Evolutionary conservation across 495 filamentous ascomycete genomes (phyloP).

Genomic region (Penicillium salamii): DNA sequence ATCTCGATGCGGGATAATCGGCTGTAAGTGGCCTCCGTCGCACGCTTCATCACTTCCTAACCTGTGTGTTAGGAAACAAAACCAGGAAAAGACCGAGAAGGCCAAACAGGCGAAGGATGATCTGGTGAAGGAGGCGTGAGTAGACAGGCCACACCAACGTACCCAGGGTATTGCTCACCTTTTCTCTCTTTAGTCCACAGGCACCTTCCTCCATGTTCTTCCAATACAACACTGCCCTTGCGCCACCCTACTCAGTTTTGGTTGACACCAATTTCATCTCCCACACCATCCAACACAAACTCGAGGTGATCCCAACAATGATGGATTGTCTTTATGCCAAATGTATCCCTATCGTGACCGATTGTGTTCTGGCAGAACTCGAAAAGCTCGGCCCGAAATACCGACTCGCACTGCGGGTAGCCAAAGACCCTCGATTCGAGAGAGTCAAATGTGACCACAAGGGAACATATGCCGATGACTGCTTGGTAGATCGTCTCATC

Average conservation of each 20-base stretch:
- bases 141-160: too few species aligned
- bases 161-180: too few species aligned
- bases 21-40: constrained; percentile 13
- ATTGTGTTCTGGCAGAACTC: constrained; percentile 65
- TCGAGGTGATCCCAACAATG: constrained; percentile 80
- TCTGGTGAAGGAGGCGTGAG: constrained; percentile 35
- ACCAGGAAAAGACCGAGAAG: constrained; percentile 54
- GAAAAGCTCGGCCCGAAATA: constrained; percentile 92
- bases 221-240: constrained; percentile 85
- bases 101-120: constrained; percentile 33
- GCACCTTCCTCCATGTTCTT: constrained; percentile 90
- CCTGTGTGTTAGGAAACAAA: constrained; percentile 54
- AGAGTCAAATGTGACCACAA: constrained; percentile 82
- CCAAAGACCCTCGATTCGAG: constrained; percentile 89
- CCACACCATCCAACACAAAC: constrained; percentile 85
- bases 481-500: constrained; percentile 80
- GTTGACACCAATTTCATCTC: constrained; percentile 93
- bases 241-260: constrained; percentile 83
- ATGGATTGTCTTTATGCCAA: constrained; percentile 70
- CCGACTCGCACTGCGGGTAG: constrained; percentile 82
- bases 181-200: constrained; percentile 45
- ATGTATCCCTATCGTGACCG: constrained; percentile 51
- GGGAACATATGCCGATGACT: constrained; percentile 94
- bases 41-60: background rate
- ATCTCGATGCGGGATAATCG: constrained; percentile 24